These are phyloP conservation scores for Pleurotus djamor DNA, from an alignment of 768 basidiomycete genomes.

Conservation along the genomic window DNA sequence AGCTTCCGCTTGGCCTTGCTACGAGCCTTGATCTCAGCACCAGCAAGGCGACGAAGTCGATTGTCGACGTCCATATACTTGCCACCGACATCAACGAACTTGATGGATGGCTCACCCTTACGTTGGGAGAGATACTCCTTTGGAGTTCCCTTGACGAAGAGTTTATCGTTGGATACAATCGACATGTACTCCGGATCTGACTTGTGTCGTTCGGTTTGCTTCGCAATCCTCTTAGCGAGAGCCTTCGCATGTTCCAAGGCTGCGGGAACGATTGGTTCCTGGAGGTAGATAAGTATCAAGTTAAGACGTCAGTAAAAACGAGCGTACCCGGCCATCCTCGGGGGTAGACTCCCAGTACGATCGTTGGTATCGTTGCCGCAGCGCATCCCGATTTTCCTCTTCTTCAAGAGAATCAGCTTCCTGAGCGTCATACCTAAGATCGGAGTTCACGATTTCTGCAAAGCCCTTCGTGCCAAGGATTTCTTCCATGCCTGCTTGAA, in stretches of 20 bases:
- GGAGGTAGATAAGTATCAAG: constrained; percentile 1
- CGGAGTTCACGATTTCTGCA: neutral
- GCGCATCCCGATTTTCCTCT: constrained; percentile 49
- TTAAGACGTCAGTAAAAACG: neutral
- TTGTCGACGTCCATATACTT: constrained; percentile 64
- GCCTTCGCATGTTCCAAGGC: constrained; percentile 47
- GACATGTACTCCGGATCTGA: constrained; percentile 37
- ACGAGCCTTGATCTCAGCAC: constrained; percentile 2
- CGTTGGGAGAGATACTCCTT: constrained; percentile 35
- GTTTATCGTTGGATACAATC: constrained; percentile 30
- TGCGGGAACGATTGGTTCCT: constrained; percentile 67
- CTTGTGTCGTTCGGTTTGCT: constrained; percentile 30
- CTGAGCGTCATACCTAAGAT: constrained; percentile 34
- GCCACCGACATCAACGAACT: constrained; percentile 74
- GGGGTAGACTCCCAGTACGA: constrained; percentile 79
- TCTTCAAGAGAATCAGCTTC: constrained; percentile 65
- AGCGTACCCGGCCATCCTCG: constrained; percentile 60
- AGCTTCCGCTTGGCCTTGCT: neutral
- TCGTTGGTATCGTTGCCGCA: constrained; percentile 64
- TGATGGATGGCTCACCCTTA: constrained; percentile 50
- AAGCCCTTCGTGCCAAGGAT: constrained; percentile 55
- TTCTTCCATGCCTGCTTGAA: constrained; percentile 78
- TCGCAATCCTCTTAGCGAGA: constrained; percentile 30
- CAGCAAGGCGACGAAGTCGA: constrained; percentile 26
- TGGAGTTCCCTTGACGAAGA: constrained; percentile 30